phyloP scores from a whole-genome alignment of 352 stramenopile genomes.

The Phytophthora citricola region DNA sequence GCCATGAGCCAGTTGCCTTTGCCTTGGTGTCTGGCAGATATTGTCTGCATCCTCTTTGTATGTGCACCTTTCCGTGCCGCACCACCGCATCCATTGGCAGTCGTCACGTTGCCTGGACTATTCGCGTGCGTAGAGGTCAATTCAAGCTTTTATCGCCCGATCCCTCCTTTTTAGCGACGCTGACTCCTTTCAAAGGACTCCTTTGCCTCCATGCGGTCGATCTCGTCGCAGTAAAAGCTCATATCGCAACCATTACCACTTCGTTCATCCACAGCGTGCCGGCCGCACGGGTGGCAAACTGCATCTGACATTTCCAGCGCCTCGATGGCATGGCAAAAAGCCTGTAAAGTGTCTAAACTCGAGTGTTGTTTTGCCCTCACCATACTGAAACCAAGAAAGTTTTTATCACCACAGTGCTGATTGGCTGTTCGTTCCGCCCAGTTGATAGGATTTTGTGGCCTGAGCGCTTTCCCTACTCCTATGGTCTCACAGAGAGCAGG shows the following conservation, averaged over 20 bases:
- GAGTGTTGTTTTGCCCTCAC: not conserved
- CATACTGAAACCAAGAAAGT: constrained; percentile 17
- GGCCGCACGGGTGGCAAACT: not conserved
- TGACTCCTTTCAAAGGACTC: constrained; percentile 11
- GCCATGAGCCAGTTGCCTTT: not conserved
- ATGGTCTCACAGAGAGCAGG: constrained; percentile 8
- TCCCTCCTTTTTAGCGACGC: constrained; percentile 10
- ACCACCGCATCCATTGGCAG: constrained; percentile 1
- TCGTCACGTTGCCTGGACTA: constrained; percentile 21
- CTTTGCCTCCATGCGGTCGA: not conserved
- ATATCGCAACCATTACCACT: constrained; percentile 16
- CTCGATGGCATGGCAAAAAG: not conserved
- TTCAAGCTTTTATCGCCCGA: constrained; percentile 24
- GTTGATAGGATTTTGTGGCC: constrained; percentile 14
- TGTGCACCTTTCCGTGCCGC: constrained; percentile 11
- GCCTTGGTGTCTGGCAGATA: no score
- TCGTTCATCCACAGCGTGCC: not conserved
- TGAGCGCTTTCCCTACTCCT: constrained; percentile 13
- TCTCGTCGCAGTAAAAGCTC: constrained; percentile 1
- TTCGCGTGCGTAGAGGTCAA: constrained; percentile 27
- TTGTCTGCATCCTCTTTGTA: constrained; percentile 2
- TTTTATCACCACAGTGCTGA: not conserved
- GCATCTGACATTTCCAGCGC: not conserved
- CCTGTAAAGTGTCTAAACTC: not conserved
- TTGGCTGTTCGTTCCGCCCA: constrained; percentile 25